A percentile compares a stretch with the other conserved stretches of the same genome.
These are phyloP conservation scores for Grosmannia clavigera DNA, from an alignment of 2,329 filamentous ascomycete species.

Conservation along the genomic window DNA sequence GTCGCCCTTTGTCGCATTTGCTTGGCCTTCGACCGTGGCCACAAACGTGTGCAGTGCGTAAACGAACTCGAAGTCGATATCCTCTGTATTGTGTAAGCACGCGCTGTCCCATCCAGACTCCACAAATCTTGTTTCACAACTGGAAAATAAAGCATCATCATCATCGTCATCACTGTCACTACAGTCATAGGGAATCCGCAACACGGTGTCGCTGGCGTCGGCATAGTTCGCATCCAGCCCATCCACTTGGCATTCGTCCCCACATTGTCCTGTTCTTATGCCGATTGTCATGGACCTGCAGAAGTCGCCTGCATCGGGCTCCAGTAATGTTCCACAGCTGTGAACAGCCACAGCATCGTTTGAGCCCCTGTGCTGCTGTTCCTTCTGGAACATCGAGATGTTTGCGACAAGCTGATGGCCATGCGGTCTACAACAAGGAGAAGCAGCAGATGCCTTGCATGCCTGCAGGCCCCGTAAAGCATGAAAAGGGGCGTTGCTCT, in stretches of 20 bases:
- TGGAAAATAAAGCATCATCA: slow-evolving; percentile 27
- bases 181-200: slow-evolving; percentile 6
- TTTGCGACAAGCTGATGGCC: slow-evolving; percentile 33
- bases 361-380: neutral
- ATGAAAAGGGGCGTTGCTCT: slow-evolving; percentile 3
- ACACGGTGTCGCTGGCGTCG: slow-evolving; percentile 2
- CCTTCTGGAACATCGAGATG: neutral
- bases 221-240: neutral
- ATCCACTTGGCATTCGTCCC: neutral
- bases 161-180: slow-evolving; percentile 3
- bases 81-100: slow-evolving; percentile 90
- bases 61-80: slow-evolving; percentile 99
- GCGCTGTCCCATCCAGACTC: slow-evolving; percentile 63
- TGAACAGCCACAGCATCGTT: neutral
- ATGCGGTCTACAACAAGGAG: slow-evolving; percentile 11
- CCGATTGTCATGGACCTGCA: neutral
- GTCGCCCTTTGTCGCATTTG: slow-evolving; percentile 95
- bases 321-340: neutral
- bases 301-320: neutral
- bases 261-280: neutral
- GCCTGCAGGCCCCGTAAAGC: slow-evolving; percentile 10
- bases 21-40: slow-evolving; percentile 93
- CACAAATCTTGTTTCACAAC: slow-evolving; percentile 48
- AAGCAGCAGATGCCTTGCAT: slow-evolving; percentile 1
- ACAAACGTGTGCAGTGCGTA: slow-evolving; percentile 97